Percentiles rank a stretch among this genome's conserved stretches.
Evolutionary conservation across 2,329 filamentous ascomycete species (phyloP).

Genomic region (Colletotrichum endophyticum): DNA sequence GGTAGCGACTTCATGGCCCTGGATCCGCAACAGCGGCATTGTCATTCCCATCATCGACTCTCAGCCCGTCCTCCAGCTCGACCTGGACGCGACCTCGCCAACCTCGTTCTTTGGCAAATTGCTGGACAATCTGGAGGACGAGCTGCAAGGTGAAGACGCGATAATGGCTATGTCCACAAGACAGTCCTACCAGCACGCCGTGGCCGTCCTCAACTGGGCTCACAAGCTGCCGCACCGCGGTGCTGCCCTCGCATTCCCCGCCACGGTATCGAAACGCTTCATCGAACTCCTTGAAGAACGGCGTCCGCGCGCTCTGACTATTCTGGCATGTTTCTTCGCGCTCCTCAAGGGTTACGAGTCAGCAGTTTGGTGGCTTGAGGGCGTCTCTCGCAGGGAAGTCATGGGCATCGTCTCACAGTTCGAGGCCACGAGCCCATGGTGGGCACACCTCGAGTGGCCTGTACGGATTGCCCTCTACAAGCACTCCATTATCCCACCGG

Average conservation of each 20-base stretch:
- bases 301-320: conserved; percentile 65
- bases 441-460: conserved; percentile 66
- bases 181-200: conserved; percentile 66
- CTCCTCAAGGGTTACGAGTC: conserved; percentile 65
- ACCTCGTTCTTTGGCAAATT: conserved; percentile 66
- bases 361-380: conserved; percentile 71
- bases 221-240: conserved; percentile 64
- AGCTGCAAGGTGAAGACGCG: conserved; percentile 42
- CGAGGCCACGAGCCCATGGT: conserved; percentile 63
- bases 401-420: conserved; percentile 66
- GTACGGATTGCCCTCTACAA: conserved; percentile 64
- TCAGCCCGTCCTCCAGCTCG: conserved; percentile 65
- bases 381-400: conserved; percentile 69
- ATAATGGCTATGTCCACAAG: conserved; percentile 42
- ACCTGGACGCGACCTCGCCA: conserved; percentile 55
- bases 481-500: conserved; percentile 55
- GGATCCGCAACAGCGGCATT: conserved; percentile 61
- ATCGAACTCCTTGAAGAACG: conserved; percentile 64
- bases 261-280: conserved; percentile 66
- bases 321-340: conserved; percentile 71
- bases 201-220: conserved; percentile 71
- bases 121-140: conserved; percentile 61
- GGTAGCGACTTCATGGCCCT: conserved; percentile 68
- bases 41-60: conserved; percentile 68
- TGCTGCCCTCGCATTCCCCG: conserved; percentile 66